Conservation (phyloP, 768 basidiomycete species). For the Suillus hirtellus region DNA sequence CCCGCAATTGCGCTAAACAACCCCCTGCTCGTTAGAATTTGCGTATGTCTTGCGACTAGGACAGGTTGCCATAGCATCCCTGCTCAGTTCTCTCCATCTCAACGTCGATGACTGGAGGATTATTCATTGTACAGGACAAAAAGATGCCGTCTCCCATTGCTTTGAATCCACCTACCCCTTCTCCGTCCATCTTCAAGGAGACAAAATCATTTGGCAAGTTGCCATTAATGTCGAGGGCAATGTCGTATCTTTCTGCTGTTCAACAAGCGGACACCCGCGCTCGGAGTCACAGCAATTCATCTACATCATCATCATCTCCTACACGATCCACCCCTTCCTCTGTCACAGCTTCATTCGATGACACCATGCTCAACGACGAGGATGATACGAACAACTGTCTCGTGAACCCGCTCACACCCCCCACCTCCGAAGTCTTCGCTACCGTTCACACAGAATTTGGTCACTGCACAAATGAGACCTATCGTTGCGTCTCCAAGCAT, state of each 20-base stretch:
- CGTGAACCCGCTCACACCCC: constrained; percentile 61
- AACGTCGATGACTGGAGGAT: constrained; percentile 12
- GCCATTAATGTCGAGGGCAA: constrained; percentile 49
- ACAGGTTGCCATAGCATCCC: not conserved
- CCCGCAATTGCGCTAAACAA: no score
- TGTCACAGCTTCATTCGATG: constrained; percentile 66
- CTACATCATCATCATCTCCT: constrained; percentile 59
- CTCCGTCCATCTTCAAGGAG: constrained; percentile 62
- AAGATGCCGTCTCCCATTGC: constrained; percentile 65
- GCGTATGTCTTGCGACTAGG: not conserved
- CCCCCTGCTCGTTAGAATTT: no score
- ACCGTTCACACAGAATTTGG: constrained; percentile 92
- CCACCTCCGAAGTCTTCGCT: constrained; percentile 75
- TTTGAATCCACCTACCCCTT: constrained; percentile 48
- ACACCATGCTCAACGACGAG: constrained; percentile 61
- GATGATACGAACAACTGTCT: constrained; percentile 58
- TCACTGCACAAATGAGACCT: constrained; percentile 78
- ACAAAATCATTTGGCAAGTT: constrained; percentile 41
- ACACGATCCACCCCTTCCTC: constrained; percentile 76
- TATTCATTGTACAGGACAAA: constrained; percentile 14
- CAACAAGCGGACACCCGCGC: constrained; percentile 72
- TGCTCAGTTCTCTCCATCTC: not conserved
- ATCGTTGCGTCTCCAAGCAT: constrained; percentile 69
- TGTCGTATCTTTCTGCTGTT: constrained; percentile 62
- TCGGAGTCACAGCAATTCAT: constrained; percentile 47